phyloP scores from a whole-genome alignment of 2,329 filamentous ascomycete genomes.

The Xylaria arbuscula region DNA sequence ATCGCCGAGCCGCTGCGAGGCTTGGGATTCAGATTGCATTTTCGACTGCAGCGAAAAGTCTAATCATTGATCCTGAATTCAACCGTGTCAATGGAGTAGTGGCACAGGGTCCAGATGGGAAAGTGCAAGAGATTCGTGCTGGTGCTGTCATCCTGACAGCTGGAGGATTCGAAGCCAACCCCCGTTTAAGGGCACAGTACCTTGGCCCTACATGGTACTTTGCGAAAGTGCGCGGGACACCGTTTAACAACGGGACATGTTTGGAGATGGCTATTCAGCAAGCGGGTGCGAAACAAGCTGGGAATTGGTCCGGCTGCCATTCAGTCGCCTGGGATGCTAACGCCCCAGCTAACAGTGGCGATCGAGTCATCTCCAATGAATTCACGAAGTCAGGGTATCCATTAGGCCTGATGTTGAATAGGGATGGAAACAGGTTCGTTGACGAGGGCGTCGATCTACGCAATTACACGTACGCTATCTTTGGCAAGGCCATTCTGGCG shows the following conservation, averaged over 20 bases:
- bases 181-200: conserved; percentile 5
- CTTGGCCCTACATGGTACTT: conserved; percentile 13
- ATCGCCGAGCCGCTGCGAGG: conserved; percentile 2
- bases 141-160: conserved; percentile 8
- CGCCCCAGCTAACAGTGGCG: conserved; percentile 4
- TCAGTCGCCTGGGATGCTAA: conserved; percentile 8
- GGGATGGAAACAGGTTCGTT: background rate
- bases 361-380: conserved; percentile 8
- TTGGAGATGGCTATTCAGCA: conserved; percentile 12
- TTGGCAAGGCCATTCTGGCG: conserved; percentile 6
- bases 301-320: conserved; percentile 10
- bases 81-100: background rate
- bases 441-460: conserved; percentile 6
- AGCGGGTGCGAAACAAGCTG: conserved; percentile 6
- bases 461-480: conserved; percentile 8
- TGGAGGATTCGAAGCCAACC: conserved; percentile 7
- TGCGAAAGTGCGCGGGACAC: conserved; percentile 7
- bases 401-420: conserved; percentile 3
- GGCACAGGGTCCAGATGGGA: conserved; percentile 2
- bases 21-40: background rate
- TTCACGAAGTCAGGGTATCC: conserved; percentile 8
- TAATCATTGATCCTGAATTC: background rate
- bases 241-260: conserved; percentile 4
- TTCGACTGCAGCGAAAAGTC: conserved; percentile 4
- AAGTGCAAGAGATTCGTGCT: background rate